Evolutionary conservation across 2,329 filamentous ascomycete genomes (phyloP).

Genomic region (Paecilomyces formosus): DNA sequence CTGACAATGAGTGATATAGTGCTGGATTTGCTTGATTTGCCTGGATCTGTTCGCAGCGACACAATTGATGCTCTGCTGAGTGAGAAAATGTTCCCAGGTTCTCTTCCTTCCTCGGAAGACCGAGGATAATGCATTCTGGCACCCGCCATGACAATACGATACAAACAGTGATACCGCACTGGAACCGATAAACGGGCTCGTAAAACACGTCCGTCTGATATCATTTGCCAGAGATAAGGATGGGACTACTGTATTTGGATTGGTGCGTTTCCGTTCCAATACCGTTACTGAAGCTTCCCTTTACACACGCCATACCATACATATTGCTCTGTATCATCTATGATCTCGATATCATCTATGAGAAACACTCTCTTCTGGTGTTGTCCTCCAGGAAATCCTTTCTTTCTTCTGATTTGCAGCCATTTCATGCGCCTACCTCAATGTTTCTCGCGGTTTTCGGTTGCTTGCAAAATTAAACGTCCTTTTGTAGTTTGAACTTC

Average conservation of each 20-base stretch:
- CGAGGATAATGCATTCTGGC: neutral
- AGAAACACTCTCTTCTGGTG: too few relatives aligned
- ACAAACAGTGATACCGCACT: neutral
- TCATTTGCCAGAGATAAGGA: constrained; percentile 1
- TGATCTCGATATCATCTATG: too few relatives aligned
- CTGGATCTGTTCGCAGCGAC: neutral
- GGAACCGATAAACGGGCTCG: neutral
- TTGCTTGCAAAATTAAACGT: neutral
- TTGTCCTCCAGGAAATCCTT: too few relatives aligned
- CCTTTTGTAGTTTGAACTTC: neutral
- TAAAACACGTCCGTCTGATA: neutral
- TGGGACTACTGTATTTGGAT: neutral
- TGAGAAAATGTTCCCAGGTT: neutral
- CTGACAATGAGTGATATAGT: neutral
- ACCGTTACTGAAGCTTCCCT: neutral
- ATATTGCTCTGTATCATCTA: too few relatives aligned
- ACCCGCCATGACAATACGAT: neutral
- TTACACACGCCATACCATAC: neutral
- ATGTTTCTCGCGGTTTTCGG: neutral
- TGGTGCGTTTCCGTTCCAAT: neutral
- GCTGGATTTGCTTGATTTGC: neutral
- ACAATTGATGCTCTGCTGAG: neutral
- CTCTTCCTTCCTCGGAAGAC: neutral
- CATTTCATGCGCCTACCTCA: neutral
- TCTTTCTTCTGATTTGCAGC: too few relatives aligned